Base-by-base conservation (phyloP, 176 grass and related monocot species). In the Oropetium thomaeum region DNA sequence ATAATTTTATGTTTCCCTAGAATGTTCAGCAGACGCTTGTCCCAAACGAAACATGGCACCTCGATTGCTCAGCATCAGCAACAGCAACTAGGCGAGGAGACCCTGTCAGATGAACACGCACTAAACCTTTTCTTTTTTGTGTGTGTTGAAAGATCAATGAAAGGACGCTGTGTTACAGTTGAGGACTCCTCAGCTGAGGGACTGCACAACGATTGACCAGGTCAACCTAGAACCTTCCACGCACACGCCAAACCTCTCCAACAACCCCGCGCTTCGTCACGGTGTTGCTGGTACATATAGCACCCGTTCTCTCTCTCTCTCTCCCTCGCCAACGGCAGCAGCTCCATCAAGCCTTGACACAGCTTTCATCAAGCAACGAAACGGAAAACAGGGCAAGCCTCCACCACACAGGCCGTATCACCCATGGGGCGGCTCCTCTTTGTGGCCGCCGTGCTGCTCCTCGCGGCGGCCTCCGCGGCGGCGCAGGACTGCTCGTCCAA, bases 401-500 rank as follows among this genome's bases (percentile, higher is more conserved):
- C 15, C 29, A 34, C 16, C 67, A n/a, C n/a, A n/a, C n/a, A n/a
- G n/a, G n/a, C n/a, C n/a, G n/a, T n/a, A n/a, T n/a, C n/a, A n/a
- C n/a, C n/a, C n/a, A n/a, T n/a, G n/a, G n/a, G n/a, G n/a, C n/a
- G 73, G 77, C 62, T 70, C 25, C 31, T 77, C 8, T 65, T 97
- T 54, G 58, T 48, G 35, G 38, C 49, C 8, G 38, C 49, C 8
- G 17, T 57, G 42, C 62, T 87, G 3, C 65, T 81, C 59, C 4
- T 77, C 4, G 79, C 80, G n/a, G 32, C 58, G n/a, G 32, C 58
- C 10, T 28, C 65, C 52, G 66, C 66, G 42, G 8, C 80, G 42
- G 90, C 81, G 59, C 86, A 97, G 74, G 69, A 44, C 63, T 92
- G 89, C 82, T 5, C 51, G 39, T 58, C 65, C 1, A 76, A 82